Evolutionary conservation across 768 basidiomycete species (phyloP).

Genomic region (Serendipita sp.): DNA sequence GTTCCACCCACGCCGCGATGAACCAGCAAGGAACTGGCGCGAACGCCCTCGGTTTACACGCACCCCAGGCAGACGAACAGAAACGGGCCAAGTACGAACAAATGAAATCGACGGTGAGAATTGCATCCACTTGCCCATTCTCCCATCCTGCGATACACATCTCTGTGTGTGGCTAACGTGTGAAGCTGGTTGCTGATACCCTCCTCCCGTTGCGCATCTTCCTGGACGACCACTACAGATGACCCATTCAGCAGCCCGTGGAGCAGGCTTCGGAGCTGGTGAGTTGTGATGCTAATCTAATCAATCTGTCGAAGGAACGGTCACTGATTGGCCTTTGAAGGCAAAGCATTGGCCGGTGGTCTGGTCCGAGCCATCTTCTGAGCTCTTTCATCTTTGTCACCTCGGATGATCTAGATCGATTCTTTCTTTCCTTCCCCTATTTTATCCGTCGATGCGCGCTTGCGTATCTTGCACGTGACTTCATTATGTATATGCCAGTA

Average conservation of each 20-base stretch:
- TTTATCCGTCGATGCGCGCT: neutral
- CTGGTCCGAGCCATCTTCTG: constrained; percentile 6
- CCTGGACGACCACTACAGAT: neutral
- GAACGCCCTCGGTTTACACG: neutral
- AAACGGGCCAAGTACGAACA: neutral
- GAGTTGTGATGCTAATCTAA: neutral
- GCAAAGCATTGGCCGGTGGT: neutral
- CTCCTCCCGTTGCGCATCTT: neutral
- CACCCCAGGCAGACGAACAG: neutral
- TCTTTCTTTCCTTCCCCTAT: neutral
- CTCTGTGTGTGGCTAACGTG: neutral
- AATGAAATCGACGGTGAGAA: neutral
- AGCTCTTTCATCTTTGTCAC: neutral
- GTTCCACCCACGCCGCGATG: neutral
- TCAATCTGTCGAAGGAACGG: neutral
- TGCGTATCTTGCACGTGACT: no score
- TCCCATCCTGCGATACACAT: neutral
- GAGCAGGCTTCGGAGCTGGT: constrained; percentile 3
- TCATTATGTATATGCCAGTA: no score
- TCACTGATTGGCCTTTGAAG: neutral
- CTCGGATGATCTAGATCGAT: neutral
- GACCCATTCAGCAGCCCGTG: neutral
- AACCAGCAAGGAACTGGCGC: neutral
- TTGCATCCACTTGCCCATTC: neutral
- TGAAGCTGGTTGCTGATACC: neutral